Conservation (phyloP, 176 grass and related monocot species). For the Aegilops longissima region DNA sequence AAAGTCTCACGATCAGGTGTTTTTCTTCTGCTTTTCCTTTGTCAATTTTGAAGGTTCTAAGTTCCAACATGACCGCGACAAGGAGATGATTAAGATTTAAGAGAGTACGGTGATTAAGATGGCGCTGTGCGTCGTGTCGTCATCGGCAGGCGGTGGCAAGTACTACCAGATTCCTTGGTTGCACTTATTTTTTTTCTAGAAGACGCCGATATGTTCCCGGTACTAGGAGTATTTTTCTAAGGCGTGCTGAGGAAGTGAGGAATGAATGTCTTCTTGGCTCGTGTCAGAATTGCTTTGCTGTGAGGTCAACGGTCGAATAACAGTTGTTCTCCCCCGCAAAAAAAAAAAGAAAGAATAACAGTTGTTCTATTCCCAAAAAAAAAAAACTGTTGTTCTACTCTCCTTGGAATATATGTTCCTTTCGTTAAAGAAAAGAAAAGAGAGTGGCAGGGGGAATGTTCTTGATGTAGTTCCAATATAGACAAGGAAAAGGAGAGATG, state of each 20-base stretch:
- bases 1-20: no score
- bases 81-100: neutral
- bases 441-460: neutral
- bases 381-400: no score
- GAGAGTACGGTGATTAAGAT: no score
- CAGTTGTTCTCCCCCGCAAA: no score
- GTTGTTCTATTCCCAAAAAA: no score
- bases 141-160: no score
- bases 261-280: neutral
- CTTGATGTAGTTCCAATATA: no score
- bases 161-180: neutral
- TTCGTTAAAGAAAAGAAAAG: neutral
- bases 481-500: neutral
- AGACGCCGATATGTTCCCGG: slow-evolving; percentile 4
- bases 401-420: neutral
- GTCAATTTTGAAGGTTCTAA: neutral
- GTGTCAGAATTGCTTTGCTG: neutral
- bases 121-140: no score
- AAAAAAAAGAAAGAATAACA: no score
- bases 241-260: no score
- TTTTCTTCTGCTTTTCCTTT: no score
- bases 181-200: neutral
- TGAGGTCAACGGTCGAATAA: no score
- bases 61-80: neutral
- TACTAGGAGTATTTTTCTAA: neutral